Percentiles rank a stretch among this genome's conserved stretches.
Evolutionary conservation across 2,329 filamentous ascomycete species (phyloP).

Genomic region (Zymoseptoria ardabiliae): DNA sequence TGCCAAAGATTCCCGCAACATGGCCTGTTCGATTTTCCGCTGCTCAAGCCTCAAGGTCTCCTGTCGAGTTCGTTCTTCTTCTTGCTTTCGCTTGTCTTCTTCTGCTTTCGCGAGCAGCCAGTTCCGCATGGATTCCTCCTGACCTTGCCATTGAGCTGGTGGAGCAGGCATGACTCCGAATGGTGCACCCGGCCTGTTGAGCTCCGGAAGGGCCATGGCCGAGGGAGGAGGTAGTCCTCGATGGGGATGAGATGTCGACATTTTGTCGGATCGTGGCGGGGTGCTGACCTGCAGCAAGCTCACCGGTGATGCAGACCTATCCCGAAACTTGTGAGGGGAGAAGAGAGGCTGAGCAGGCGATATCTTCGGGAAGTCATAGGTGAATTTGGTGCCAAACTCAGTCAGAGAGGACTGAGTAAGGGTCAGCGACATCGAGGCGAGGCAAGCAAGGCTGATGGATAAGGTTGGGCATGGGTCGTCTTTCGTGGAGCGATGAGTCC

Average conservation of each 20-base stretch:
- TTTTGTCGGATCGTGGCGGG: conserved; percentile 30
- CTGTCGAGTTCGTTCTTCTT: conserved; percentile 48
- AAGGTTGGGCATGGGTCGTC: conserved; percentile 16
- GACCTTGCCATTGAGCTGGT: conserved; percentile 42
- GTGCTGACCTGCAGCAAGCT: conserved; percentile 37
- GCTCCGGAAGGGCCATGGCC: conserved; percentile 46
- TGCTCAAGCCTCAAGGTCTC: conserved; percentile 44
- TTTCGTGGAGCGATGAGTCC: background rate
- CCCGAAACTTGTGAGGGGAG: conserved; percentile 33
- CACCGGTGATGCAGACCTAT: conserved; percentile 30
- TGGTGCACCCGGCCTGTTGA: conserved; percentile 33
- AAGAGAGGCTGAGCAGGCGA: conserved; percentile 33
- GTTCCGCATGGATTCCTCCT: conserved; percentile 46
- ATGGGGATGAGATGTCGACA: conserved; percentile 47
- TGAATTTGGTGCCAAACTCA: conserved; percentile 41
- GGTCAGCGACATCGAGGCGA: conserved; percentile 42
- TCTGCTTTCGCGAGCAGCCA: conserved; percentile 45
- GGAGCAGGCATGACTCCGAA: conserved; percentile 36
- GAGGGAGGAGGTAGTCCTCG: conserved; percentile 47
- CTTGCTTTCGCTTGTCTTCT: conserved; percentile 47
- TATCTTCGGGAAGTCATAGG: conserved; percentile 43
- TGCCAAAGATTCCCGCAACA: conserved; percentile 46
- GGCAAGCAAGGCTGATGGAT: conserved; percentile 3
- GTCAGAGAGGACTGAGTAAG: conserved; percentile 41
- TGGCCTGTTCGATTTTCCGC: conserved; percentile 46